Evolutionary conservation across 495 filamentous ascomycete species (phyloP).

Genomic region (Xylaria sp.): DNA sequence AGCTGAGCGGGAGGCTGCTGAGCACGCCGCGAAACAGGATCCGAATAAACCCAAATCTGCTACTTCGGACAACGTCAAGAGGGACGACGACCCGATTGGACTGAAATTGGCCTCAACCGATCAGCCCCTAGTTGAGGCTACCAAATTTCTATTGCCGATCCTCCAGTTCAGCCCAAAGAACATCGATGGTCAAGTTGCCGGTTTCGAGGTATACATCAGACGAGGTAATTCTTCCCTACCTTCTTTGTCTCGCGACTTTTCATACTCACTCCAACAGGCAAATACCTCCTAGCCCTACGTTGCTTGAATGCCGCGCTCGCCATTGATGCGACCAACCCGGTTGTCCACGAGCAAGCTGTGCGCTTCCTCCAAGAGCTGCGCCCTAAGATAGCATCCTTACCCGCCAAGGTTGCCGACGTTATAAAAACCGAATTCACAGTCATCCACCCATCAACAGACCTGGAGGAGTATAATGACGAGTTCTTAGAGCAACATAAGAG

Average conservation of each 20-base stretch:
- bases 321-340: conserved; percentile 74
- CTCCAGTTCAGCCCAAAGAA: conserved; percentile 83
- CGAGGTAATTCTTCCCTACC: conserved; percentile 46
- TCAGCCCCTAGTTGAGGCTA: conserved; percentile 82
- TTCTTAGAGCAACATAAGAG: conserved; percentile 68
- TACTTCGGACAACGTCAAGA: conserved; percentile 70
- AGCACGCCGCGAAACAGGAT: conserved; percentile 74
- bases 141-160: conserved; percentile 83
- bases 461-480: conserved; percentile 71
- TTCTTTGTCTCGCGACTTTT: background rate
- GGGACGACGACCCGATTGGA: conserved; percentile 87
- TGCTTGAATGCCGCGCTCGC: conserved; percentile 76
- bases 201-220: conserved; percentile 88
- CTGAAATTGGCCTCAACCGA: conserved; percentile 76
- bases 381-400: conserved; percentile 58
- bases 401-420: conserved; percentile 67
- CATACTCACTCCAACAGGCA: conserved; percentile 63
- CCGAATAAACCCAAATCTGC: conserved; percentile 66
- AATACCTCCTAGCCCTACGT: conserved; percentile 83
- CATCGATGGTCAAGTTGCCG: conserved; percentile 80
- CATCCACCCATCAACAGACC: conserved; percentile 62
- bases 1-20: conserved; percentile 79
- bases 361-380: conserved; percentile 72
- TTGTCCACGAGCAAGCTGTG: conserved; percentile 76
- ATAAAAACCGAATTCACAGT: conserved; percentile 71